Evolutionary conservation across 306 rosid genomes (phyloP).

Genomic region (Bauhinia variegata): DNA sequence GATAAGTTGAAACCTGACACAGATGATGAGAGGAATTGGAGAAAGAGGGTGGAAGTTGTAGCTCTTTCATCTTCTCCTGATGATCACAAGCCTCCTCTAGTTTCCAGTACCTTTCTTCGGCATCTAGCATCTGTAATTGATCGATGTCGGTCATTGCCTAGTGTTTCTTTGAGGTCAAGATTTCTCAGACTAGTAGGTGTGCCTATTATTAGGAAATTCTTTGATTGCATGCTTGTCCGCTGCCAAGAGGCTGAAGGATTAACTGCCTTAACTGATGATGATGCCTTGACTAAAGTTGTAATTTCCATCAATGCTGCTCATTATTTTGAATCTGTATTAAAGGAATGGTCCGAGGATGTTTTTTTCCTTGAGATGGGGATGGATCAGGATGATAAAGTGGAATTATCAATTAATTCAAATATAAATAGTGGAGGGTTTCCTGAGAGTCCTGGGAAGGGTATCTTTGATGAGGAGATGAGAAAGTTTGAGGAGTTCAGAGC

Average conservation of each 20-base stretch:
- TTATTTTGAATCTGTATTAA: constrained; percentile 69
- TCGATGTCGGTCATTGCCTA: constrained; percentile 78
- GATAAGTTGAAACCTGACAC: constrained; percentile 63
- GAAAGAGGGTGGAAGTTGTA: constrained; percentile 58
- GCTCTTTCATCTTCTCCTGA: constrained; percentile 58
- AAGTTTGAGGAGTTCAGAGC: constrained; percentile 68
- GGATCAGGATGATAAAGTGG: constrained; percentile 39
- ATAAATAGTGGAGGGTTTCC: constrained; percentile 27
- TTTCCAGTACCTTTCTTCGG: constrained; percentile 64
- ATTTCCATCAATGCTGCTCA: constrained; percentile 79
- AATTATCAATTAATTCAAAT: constrained; percentile 32
- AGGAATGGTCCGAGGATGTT: constrained; percentile 85
- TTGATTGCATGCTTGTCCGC: constrained; percentile 63
- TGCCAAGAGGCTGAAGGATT: constrained; percentile 99
- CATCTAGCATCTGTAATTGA: constrained; percentile 67
- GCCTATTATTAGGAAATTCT: constrained; percentile 61
- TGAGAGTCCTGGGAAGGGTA: constrained; percentile 50
- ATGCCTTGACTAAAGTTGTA: constrained; percentile 79
- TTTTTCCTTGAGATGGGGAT: constrained; percentile 81
- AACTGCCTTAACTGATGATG: constrained; percentile 83
- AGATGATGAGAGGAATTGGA: constrained; percentile 76
- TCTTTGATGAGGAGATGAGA: constrained; percentile 65
- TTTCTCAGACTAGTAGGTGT: constrained; percentile 74
- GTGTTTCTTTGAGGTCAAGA: constrained; percentile 58
- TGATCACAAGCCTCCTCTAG: constrained; percentile 75